Percentiles rank a stretch among this genome's conserved stretches.
These are phyloP conservation scores for Penstemon newberryi DNA, from an alignment of 257 asterid species.

Conservation along the genomic window DNA sequence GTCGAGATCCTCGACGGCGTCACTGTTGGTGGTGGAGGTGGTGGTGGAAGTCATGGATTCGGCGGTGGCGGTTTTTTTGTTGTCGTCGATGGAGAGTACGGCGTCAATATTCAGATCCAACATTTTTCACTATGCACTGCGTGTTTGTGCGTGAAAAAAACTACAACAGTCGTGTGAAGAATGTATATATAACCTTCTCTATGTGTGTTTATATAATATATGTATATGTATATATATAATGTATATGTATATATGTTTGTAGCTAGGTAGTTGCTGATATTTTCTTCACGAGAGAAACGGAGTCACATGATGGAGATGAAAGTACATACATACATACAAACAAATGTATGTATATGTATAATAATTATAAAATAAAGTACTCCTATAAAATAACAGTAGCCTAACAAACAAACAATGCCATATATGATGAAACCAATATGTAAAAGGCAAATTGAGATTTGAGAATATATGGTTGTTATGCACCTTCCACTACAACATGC, in stretches of 20 bases:
- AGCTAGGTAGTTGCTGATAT: slow-evolving; percentile 4
- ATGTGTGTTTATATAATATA: not conserved
- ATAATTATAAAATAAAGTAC: no score
- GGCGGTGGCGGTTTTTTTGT: slow-evolving; percentile 29
- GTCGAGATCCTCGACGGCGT: slow-evolving; percentile 19
- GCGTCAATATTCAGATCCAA: slow-evolving; percentile 58
- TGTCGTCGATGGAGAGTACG: slow-evolving; percentile 34
- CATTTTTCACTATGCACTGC: slow-evolving; percentile 29
- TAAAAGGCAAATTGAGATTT: no score
- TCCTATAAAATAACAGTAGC: not conserved
- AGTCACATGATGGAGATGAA: slow-evolving; percentile 1
- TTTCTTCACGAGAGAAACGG: not conserved
- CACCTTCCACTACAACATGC: no score
- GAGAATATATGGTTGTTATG: no score
- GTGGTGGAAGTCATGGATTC: slow-evolving; percentile 39
- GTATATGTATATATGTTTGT: not conserved
- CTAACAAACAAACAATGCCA: not conserved
- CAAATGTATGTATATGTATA: not conserved
- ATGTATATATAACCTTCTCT: no score
- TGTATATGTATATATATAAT: not conserved
- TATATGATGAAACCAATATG: no score
- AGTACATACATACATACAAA: not conserved
- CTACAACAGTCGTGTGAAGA: no score
- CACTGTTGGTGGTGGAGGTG: slow-evolving; percentile 33
- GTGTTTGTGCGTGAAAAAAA: slow-evolving; percentile 10